Conservation (phyloP, 768 basidiomycete genomes). For the Kwoniella mangroviensis region DNA sequence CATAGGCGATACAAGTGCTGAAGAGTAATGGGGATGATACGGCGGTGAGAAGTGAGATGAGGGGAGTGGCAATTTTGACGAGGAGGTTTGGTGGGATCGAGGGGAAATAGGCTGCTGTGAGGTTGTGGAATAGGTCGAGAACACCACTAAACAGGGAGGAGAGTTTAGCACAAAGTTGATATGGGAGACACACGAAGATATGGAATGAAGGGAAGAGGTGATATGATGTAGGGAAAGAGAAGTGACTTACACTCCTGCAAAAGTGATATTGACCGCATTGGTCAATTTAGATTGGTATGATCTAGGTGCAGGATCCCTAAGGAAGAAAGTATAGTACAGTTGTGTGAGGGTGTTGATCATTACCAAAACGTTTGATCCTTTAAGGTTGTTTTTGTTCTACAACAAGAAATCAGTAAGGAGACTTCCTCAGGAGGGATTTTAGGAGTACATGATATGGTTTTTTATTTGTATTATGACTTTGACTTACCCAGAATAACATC, state of each 20-base stretch:
- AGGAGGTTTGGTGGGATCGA: constrained; percentile 42
- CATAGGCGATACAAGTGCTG: constrained; percentile 46
- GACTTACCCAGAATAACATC: constrained; percentile 56
- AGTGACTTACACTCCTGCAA: constrained; percentile 50
- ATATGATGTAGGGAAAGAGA: neutral
- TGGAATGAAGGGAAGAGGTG: too few species aligned
- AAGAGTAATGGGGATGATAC: constrained; percentile 43
- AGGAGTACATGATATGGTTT: neutral
- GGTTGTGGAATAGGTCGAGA: constrained; percentile 54
- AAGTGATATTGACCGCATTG: constrained; percentile 50
- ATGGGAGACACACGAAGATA: neutral
- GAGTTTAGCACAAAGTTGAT: neutral
- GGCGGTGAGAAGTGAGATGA: constrained; percentile 44
- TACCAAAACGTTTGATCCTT: constrained; percentile 48
- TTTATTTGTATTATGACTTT: neutral
- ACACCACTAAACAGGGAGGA: constrained; percentile 25
- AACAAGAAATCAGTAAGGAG: neutral
- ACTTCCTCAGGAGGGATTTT: too few species aligned
- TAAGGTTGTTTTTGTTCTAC: constrained; percentile 50
- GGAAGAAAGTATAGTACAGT: constrained; percentile 47
- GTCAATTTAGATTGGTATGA: constrained; percentile 51
- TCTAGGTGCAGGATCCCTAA: constrained; percentile 34
- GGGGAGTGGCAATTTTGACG: constrained; percentile 36
- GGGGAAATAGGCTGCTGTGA: constrained; percentile 45
- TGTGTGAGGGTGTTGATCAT: constrained; percentile 52